Evolutionary conservation across 2,329 filamentous ascomycete species (phyloP), one percentile per base, ranked within the genome.

Genomic region (Colletotrichum siamense): DNA sequence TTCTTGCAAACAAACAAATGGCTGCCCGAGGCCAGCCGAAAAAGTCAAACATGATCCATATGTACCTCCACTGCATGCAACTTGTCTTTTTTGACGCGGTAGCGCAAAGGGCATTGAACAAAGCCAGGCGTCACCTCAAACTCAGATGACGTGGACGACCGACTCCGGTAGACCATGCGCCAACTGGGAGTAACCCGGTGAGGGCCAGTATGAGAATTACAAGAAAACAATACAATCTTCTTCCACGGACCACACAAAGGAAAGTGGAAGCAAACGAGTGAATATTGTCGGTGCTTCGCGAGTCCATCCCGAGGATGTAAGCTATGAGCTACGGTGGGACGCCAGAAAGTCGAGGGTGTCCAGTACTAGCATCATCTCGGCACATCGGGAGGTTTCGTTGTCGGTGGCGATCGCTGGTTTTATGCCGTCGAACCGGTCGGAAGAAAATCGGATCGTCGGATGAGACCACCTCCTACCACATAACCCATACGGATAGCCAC

Each of bases 11-110:
- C 36, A 63, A 66, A 76, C 65, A 62, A 9, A 79, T 76, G 78
- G 77, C 79, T 76, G 79, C 78, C 79, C 62, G 79, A 79, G 79
- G 69, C 79, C 76, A 79, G 79, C 71, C 71, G 71, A 69, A 72
- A 73, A 62, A 22, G 55, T 73, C 79, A 82, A 81, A 82, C 82
- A 77, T 82, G 81, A 81, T 80, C 61, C 65, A 24, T 39, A 75
- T 63, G 44, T 66, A 49, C n/a, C 49, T 73, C 59, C 30, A 9
- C 66, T 57, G 49, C 34, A 63, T 66, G 62, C 65, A 61, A 30
- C 8, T 77, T 22, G 26, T 55, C 32, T 36, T 39, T 71, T 77
- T 71, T 71, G 36, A 8, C 49, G 30, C 24, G 22, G 8, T 44
- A 24, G 18, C 59, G 15, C 63, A 5, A 49, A n/a, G n/a, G 34